Evolutionary conservation across 2,329 filamentous ascomycete genomes (phyloP), one percentile per base, ranked within the genome.

Genomic region (Xylariomycetidae sp.): DNA sequence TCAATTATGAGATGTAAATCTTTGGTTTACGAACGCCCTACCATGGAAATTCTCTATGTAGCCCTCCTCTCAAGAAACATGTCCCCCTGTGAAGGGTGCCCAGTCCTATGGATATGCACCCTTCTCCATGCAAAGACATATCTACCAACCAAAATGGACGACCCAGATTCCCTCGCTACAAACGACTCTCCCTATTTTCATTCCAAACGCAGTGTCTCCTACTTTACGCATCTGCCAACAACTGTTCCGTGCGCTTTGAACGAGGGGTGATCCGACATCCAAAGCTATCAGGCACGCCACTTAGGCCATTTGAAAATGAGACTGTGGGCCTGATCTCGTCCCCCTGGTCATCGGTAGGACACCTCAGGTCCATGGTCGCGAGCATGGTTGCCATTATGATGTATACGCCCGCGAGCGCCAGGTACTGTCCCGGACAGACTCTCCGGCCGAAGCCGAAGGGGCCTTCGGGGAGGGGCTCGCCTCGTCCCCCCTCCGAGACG

Each of bases 391-490:
- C 63, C 15, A 57, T 29, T 3, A 51, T 37, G 20, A 58, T 57
- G 2, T 50, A 69, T 0, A 70, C 62, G 13, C 69, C 66, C 36
- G 69, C 64, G 45, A 74, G 67, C 1, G 70, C 70, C n/a, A 74
- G 50, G 19, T 58, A 51, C 27, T 63, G 56, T 2, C 67, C 67
- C 15, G 60, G 56, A 35, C 67, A 71, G 4, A 63, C 56, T 6
- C 66, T 54, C n/a, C 66, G 50, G 5, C 67, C 67, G 52, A 66
- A 70, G 8, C 66, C 66, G 42, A 69, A 58, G 9, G 50, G 46
- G 1, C 54, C 55, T 6, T 47, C 38, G 0, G 54, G 55, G 52
- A 43, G 55, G 6, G 54, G 53, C 32, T 59, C 55, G 1, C 38
- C 51, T 17, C 38, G 43, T 2, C 50, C 53, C 4, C 50, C 50